phyloP scores from a whole-genome alignment of 345 rosid species.

The Garcia nutans region DNA sequence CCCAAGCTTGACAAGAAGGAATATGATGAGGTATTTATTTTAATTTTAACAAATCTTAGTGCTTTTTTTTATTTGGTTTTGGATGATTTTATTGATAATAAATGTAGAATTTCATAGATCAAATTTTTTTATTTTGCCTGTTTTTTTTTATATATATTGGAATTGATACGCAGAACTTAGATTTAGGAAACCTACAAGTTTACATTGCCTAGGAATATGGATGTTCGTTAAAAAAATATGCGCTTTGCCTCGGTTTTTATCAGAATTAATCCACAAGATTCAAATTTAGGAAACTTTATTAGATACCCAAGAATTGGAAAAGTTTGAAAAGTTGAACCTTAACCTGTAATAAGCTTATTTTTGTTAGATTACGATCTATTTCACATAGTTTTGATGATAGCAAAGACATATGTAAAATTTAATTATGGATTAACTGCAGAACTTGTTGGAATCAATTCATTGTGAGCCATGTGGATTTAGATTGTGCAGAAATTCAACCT shows the following conservation, averaged over 20 bases:
- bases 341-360: too few relatives aligned
- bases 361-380: neutral
- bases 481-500: neutral
- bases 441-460: neutral
- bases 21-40: conserved; percentile 64
- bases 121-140: neutral
- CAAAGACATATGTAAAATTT: neutral
- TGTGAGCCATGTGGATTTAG: neutral
- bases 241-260: too few relatives aligned
- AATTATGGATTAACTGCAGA: neutral
- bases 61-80: neutral
- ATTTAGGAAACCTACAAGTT: neutral
- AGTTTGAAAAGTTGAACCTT: neutral
- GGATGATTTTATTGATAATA: neutral
- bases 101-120: neutral
- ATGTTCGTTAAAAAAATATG: too few relatives aligned
- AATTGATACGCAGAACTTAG: neutral
- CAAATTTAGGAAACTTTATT: too few relatives aligned
- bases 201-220: too few relatives aligned
- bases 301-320: neutral
- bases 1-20: conserved; percentile 69
- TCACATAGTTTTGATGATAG: neutral
- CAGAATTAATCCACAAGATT: too few relatives aligned
- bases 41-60: neutral
- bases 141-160: neutral